phyloP scores from a whole-genome alignment of 1,284 basidiomycete species.

The Trametes polyzona region DNA sequence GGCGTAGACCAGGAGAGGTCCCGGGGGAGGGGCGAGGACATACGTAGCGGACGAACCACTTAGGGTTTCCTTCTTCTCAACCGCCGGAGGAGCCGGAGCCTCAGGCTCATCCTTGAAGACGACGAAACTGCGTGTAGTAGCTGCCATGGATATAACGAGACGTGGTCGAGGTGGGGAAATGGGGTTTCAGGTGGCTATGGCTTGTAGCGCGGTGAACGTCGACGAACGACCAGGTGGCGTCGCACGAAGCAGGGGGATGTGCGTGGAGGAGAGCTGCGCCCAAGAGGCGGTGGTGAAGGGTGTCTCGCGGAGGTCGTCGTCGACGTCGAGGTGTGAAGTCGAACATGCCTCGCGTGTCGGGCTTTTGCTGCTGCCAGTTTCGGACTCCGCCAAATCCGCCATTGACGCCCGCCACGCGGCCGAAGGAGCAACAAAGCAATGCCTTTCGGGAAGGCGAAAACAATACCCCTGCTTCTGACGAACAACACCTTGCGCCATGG shows the following conservation, averaged over 20 bases:
- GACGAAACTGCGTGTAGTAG: conserved; percentile 63
- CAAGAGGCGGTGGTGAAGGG: background rate
- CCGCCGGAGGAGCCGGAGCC: background rate
- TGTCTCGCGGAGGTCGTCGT: conserved; percentile 13
- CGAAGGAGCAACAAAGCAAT: background rate
- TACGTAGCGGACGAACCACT: conserved; percentile 9
- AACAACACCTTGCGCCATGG: too few relatives aligned
- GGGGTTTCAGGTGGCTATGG: background rate
- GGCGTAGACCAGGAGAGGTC: conserved; percentile 40
- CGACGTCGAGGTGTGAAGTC: conserved; percentile 22
- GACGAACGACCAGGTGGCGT: conserved; percentile 10
- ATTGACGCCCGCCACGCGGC: background rate
- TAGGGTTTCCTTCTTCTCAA: conserved; percentile 16
- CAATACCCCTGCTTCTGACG: too few relatives aligned
- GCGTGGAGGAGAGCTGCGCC: background rate
- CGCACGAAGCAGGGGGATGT: background rate
- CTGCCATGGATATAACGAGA: conserved; percentile 29
- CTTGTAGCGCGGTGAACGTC: conserved; percentile 6
- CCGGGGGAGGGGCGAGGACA: conserved; percentile 24
- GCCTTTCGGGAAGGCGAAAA: background rate
- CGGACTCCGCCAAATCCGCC: conserved; percentile 21
- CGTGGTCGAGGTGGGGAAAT: conserved; percentile 1
- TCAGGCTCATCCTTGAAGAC: conserved; percentile 61
- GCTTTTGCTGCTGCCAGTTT: conserved; percentile 18
- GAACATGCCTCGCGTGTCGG: conserved; percentile 18